Evolutionary conservation across 83 land plant species (phyloP).

Genomic region (Thuja plicata): DNA sequence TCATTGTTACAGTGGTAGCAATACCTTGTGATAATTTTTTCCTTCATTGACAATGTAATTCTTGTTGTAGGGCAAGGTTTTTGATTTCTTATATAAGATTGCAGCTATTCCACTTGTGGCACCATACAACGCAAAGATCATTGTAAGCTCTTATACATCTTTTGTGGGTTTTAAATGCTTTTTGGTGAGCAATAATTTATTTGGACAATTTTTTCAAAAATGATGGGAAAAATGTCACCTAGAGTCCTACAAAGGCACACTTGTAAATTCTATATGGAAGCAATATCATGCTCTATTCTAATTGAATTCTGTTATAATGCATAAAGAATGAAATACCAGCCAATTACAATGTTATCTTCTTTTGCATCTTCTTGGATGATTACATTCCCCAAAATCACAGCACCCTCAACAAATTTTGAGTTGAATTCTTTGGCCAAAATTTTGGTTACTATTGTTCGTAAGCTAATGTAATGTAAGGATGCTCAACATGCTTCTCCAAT

Average conservation of each 20-base stretch:
- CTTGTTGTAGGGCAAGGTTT: constrained; percentile 51
- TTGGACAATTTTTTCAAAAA: background rate
- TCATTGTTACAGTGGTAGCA: background rate
- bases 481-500: background rate
- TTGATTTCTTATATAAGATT: constrained; percentile 58
- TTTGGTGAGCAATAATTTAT: background rate
- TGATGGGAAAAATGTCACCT: background rate
- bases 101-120: constrained; percentile 57
- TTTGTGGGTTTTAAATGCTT: background rate
- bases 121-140: constrained; percentile 38
- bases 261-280: background rate
- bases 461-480: background rate
- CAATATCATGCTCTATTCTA: background rate
- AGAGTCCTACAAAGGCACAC: background rate
- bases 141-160: constrained; percentile 34
- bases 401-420: background rate
- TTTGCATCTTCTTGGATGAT: background rate
- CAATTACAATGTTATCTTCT: background rate
- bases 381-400: background rate
- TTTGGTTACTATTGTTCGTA: background rate
- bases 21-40: background rate
- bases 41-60: background rate
- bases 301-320: background rate
- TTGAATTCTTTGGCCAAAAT: background rate
- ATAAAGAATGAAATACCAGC: background rate